These are phyloP conservation scores for Yamadazyma jaroonii DNA, from an alignment of 1,139 yeast genomes.

Conservation along the genomic window DNA sequence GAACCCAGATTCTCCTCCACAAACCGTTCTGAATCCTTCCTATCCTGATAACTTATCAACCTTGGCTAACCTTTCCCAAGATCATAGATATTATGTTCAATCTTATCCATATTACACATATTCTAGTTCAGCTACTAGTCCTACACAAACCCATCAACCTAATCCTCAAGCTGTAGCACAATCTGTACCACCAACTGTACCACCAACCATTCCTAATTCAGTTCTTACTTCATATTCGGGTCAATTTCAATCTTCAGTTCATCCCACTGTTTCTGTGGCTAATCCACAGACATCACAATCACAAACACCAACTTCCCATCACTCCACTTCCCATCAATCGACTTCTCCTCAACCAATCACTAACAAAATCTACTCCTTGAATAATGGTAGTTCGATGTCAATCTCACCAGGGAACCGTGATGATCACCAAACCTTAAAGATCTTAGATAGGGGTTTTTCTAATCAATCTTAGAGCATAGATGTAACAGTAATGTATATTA, in stretches of 20 bases:
- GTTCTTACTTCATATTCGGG: too few relatives aligned
- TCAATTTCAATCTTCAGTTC: too few relatives aligned
- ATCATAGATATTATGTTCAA: neutral
- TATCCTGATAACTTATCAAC: neutral
- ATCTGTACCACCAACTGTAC: too few relatives aligned
- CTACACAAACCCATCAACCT: neutral
- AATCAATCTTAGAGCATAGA: slow-evolving; percentile 2
- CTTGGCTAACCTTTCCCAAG: neutral
- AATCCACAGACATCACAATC: too few relatives aligned
- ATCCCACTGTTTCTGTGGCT: too few relatives aligned
- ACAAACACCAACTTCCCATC: too few relatives aligned
- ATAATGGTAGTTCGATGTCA: slow-evolving; percentile 3
- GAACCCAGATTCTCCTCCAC: neutral
- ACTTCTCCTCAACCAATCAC: neutral
- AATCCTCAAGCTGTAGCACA: too few relatives aligned
- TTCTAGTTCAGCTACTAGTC: neutral
- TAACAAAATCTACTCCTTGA: neutral
- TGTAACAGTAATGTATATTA: neutral
- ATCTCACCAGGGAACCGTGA: slow-evolving; percentile 7
- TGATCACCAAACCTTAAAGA: slow-evolving; percentile 14
- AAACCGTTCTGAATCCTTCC: neutral
- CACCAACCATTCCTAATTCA: neutral
- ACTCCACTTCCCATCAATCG: too few relatives aligned
- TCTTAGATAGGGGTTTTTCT: slow-evolving; percentile 14
- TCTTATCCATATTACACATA: neutral